Evolutionary conservation across 2,329 filamentous ascomycete species (phyloP).

Genomic region (Didymella lethalis): DNA sequence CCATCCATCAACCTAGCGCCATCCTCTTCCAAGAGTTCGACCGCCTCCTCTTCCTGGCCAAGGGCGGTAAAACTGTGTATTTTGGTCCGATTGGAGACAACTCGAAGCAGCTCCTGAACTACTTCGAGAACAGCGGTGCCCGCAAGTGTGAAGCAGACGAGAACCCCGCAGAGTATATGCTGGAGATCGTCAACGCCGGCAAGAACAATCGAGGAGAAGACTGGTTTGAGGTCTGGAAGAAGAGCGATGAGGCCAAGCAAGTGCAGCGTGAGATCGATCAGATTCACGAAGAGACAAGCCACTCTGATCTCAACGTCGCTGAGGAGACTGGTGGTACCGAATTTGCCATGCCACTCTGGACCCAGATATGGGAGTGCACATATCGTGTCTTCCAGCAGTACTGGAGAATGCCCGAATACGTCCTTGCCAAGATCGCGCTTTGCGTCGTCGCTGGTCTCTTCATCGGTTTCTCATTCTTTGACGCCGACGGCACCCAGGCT

Average conservation of each 20-base stretch:
- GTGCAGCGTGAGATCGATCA: slow-evolving; percentile 52
- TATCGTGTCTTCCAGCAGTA: slow-evolving; percentile 56
- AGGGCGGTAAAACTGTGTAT: slow-evolving; percentile 57
- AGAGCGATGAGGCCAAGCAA: slow-evolving; percentile 27
- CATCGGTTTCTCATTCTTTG: slow-evolving; percentile 55
- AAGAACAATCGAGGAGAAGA: slow-evolving; percentile 44
- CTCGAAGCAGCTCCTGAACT: slow-evolving; percentile 52
- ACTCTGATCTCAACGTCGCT: slow-evolving; percentile 37
- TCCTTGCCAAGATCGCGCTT: slow-evolving; percentile 46
- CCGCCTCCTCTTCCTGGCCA: slow-evolving; percentile 54
- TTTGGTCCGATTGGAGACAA: slow-evolving; percentile 58
- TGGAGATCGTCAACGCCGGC: slow-evolving; percentile 57
- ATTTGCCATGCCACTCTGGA: slow-evolving; percentile 54
- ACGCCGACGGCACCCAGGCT: slow-evolving; percentile 47
- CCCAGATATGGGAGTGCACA: slow-evolving; percentile 48
- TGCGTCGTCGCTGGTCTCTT: slow-evolving; percentile 41
- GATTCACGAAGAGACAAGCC: slow-evolving; percentile 49
- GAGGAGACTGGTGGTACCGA: slow-evolving; percentile 51
- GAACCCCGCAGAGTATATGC: slow-evolving; percentile 81
- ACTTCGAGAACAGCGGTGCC: slow-evolving; percentile 71
- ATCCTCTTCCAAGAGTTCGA: slow-evolving; percentile 58
- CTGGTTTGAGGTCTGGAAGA: slow-evolving; percentile 54
- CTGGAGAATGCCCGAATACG: slow-evolving; percentile 56
- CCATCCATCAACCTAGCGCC: slow-evolving; percentile 57
- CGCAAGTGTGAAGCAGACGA: slow-evolving; percentile 66